Base-by-base conservation (phyloP, 2,329 filamentous ascomycete species). In the Sarocladium brachiariae region DNA sequence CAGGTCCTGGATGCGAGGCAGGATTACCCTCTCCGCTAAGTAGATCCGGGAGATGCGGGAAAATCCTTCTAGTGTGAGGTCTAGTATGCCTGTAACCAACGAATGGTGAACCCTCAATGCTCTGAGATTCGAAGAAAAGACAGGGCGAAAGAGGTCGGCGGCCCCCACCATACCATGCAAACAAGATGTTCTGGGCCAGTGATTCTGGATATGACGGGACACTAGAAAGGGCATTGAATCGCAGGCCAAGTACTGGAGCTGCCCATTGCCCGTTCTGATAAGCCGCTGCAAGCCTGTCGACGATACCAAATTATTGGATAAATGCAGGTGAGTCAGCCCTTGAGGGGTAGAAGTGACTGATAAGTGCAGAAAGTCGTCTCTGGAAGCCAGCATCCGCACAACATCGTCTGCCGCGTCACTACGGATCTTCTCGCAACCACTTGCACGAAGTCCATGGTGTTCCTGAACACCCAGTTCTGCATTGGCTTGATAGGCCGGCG, bases 81-180 rank as follows among this genome's bases (percentile, higher is more conserved):
- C 73, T 2, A 74, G 75, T 8, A 78, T 67, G 35, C 73, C 70
- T 0, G 81, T 84, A 5, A 84, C 71, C 2, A 83, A 55, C 0
- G 80, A 83, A 59, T 84, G 81, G 49, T 84, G 81, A 5, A 81
- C 65, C 11, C 75, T 72, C 2, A 84, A 62, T 1, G 65, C 66
- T 27, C 74, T 72, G 4, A 84, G 65, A 54, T 78, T 78, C 1
- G 75, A 72, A 1, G 76, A 77, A 48, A 76, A 64, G 0, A 76
- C 71, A 0, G 78, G 77, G 0, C 78, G 70, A 50, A 80, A 73
- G 8, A 76, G 55, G 56, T 79, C 68, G 1, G 71, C 64, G 4
- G 65, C 64, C 7, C 73, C 72, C 9, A 76, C 56, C 7, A 76
- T 61, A 14, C 77, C 78, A 24, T 61, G 57, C 2, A 80, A 52